A percentile compares a stretch with the other conserved stretches of the same genome.
Evolutionary conservation across 1,284 basidiomycete species (phyloP).

Genomic region (Melampsora larici-populina): DNA sequence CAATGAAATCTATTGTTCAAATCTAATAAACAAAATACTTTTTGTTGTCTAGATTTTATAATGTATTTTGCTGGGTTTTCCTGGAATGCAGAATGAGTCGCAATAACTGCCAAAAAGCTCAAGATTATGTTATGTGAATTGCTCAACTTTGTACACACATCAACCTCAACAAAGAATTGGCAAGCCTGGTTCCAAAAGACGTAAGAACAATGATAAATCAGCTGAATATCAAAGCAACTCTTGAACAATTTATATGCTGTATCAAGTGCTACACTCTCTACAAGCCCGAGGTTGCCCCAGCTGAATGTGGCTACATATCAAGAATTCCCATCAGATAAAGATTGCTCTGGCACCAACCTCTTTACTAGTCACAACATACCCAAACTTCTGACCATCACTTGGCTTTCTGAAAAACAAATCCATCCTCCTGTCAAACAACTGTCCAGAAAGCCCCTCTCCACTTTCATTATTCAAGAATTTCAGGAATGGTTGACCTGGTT

Average conservation of each 20-base stretch:
- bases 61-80: neutral
- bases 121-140: neutral
- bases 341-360: neutral
- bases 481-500: no score
- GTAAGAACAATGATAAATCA: neutral
- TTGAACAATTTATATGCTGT: neutral
- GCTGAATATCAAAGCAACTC: neutral
- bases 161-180: neutral
- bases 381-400: neutral
- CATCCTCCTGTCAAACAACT: neutral
- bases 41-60: neutral
- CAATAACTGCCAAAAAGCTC: constrained; percentile 2
- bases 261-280: constrained; percentile 3
- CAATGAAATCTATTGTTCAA: neutral
- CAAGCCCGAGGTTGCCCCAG: neutral
- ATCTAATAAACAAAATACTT: neutral
- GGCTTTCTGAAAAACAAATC: neutral
- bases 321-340: neutral
- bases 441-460: neutral
- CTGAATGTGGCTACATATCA: constrained; percentile 1
- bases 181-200: neutral
- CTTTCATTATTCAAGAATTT: constrained; percentile 12
- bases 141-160: neutral
- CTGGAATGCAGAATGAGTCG: neutral
- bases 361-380: neutral